Evolutionary conservation across 2,329 filamentous ascomycete genomes (phyloP).

Genomic region (Microdochium nivale): DNA sequence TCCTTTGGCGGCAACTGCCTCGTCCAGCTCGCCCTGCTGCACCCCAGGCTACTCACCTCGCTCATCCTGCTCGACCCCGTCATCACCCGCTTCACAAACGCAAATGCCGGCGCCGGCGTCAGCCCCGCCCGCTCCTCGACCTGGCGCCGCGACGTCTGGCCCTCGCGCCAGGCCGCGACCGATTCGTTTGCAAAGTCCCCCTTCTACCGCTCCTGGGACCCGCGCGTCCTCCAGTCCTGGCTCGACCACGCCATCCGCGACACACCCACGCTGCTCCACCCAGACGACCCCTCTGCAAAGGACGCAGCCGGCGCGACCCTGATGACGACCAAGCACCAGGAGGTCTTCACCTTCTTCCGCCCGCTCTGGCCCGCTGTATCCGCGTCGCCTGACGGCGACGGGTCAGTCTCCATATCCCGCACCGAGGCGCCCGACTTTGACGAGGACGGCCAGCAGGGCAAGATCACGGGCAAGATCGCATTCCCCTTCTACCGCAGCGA

Average conservation of each 20-base stretch:
- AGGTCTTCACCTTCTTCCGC: constrained; percentile 71
- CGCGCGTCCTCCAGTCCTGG: constrained; percentile 68
- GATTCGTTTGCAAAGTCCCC: constrained; percentile 56
- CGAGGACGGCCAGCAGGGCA: constrained; percentile 13
- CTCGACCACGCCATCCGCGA: constrained; percentile 67
- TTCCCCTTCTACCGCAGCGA: constrained; percentile 63
- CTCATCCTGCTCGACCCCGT: constrained; percentile 81
- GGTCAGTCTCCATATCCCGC: constrained; percentile 24
- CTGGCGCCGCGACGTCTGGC: constrained; percentile 72
- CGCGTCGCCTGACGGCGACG: constrained; percentile 14
- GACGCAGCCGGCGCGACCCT: constrained; percentile 52
- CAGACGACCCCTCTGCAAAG: constrained; percentile 20
- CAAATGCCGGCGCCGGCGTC: constrained; percentile 24
- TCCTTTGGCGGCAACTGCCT: constrained; percentile 78
- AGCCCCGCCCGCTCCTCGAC: constrained; percentile 54
- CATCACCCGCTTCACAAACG: constrained; percentile 44
- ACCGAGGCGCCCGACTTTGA: constrained; percentile 37
- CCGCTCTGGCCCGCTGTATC: constrained; percentile 42
- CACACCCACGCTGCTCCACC: constrained; percentile 54
- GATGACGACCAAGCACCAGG: constrained; percentile 78
- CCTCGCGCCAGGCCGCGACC: constrained; percentile 60
- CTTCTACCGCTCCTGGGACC: constrained; percentile 80
- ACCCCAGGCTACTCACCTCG: constrained; percentile 71
- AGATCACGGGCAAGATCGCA: not conserved
- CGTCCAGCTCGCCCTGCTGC: constrained; percentile 61